Conservation (phyloP, 805 yeast species). For the Debaryomyces castellii region DNA sequence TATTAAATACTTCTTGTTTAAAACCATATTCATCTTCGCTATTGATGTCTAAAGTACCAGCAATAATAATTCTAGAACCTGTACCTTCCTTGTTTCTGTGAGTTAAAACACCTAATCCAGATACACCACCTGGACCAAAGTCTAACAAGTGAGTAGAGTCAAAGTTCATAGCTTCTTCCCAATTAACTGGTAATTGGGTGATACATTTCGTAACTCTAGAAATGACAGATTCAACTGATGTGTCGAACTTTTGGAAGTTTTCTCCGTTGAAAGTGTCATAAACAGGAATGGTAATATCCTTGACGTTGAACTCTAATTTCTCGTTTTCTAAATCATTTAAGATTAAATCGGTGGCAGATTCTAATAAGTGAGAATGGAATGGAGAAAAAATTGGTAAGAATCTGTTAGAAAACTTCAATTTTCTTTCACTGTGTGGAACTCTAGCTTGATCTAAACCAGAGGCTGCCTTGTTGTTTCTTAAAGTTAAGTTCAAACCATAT, state of each 20-base stretch:
- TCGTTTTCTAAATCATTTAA: constrained; percentile 59
- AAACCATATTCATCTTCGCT: constrained; percentile 87
- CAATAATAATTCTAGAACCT: constrained; percentile 91
- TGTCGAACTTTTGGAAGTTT: constrained; percentile 57
- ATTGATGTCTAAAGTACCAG: constrained; percentile 76
- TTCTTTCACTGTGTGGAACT: constrained; percentile 91
- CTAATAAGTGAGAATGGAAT: constrained; percentile 88
- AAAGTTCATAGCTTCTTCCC: constrained; percentile 89
- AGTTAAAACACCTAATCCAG: constrained; percentile 94
- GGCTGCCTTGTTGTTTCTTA: constrained; percentile 93
- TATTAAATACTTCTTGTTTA: constrained; percentile 91
- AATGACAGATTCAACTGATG: constrained; percentile 50
- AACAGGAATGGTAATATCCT: constrained; percentile 77
- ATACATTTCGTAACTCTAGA: constrained; percentile 78
- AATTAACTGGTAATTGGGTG: constrained; percentile 85
- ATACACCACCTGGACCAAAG: constrained; percentile 98
- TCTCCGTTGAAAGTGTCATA: constrained; percentile 85
- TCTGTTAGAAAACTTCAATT: constrained; percentile 87
- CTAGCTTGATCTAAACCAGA: constrained; percentile 94
- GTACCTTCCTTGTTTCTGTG: constrained; percentile 99
- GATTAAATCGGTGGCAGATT: constrained; percentile 67
- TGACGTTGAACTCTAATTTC: constrained; percentile 53
- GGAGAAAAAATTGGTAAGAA: constrained; percentile 96
- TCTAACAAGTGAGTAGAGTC: constrained; percentile 86
- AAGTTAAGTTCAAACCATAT: constrained; percentile 88